Conservation (phyloP, 176 grass and related monocot species). For the Paspalum vaginatum region DNA sequence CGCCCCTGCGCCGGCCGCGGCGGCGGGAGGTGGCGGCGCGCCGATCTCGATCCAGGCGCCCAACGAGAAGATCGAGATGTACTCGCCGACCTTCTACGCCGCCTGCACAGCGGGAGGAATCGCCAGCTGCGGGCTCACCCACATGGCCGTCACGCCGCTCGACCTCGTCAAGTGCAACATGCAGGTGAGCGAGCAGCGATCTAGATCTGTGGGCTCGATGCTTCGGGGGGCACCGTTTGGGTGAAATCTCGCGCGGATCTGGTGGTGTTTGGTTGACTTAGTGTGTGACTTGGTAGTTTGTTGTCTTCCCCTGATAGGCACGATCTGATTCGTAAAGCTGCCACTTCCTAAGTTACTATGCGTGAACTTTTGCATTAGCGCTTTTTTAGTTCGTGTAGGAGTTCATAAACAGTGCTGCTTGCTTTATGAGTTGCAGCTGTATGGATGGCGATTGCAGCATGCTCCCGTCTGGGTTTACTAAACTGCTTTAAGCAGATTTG, state of each 20-base stretch:
- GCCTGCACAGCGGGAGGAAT: constrained; percentile 88
- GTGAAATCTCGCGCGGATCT: constrained; percentile 29
- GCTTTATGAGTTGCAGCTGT: not conserved
- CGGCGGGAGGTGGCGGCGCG: constrained; percentile 5
- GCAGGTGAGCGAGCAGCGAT: constrained; percentile 54
- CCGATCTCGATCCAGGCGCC: constrained; percentile 74
- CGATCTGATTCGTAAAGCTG: constrained; percentile 16
- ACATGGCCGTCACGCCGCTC: constrained; percentile 94
- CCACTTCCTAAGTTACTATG: not conserved
- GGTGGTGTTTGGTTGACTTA: not conserved
- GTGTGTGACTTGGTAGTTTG: not conserved
- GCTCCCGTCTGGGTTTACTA: not conserved
- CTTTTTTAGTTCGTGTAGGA: not conserved
- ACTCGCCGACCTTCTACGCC: constrained; percentile 89
- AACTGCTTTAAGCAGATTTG: not conserved
- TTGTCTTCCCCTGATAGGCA: not conserved
- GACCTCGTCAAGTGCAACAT: constrained; percentile 99
- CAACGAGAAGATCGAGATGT: constrained; percentile 78
- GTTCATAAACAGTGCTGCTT: not conserved
- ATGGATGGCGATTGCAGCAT: not conserved
- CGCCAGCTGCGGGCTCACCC: constrained; percentile 95
- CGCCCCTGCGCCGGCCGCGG: not conserved
- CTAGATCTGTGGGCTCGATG: constrained; percentile 9
- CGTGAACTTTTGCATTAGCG: not conserved
- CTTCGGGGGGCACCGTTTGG: not conserved